Conservation (phyloP, 176 grass and related monocot species). For the Saccharum spontaneum region DNA sequence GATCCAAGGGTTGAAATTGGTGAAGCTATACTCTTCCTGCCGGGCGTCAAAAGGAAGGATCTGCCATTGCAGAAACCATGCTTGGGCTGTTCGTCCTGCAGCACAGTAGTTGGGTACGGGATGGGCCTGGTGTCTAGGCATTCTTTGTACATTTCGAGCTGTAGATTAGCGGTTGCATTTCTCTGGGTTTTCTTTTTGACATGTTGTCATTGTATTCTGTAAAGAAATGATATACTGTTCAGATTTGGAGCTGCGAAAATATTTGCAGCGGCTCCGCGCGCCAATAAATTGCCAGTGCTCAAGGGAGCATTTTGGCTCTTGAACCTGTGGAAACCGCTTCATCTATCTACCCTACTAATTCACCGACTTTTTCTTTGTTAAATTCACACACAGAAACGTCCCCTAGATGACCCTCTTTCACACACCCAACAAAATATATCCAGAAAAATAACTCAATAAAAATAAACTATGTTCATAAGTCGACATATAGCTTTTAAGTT, state of each 20-base stretch:
- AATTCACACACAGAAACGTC: too few species aligned
- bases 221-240: slow-evolving; percentile 23
- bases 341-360: too few species aligned
- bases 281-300: slow-evolving; percentile 11
- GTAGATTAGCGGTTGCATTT: slow-evolving; percentile 24
- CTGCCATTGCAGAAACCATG: slow-evolving; percentile 21
- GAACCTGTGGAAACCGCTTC: neutral
- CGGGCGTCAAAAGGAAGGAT: neutral
- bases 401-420: too few species aligned
- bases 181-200: slow-evolving; percentile 7
- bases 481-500: too few species aligned
- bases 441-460: too few species aligned
- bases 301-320: neutral
- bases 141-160: slow-evolving; percentile 39
- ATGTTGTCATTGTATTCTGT: slow-evolving; percentile 33
- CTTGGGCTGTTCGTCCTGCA: slow-evolving; percentile 7
- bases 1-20: slow-evolving; percentile 4
- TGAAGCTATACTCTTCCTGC: neutral
- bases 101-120: neutral
- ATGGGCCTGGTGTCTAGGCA: slow-evolving; percentile 29
- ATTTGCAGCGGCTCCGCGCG: slow-evolving; percentile 29
- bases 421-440: too few species aligned
- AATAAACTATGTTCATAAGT: too few species aligned
- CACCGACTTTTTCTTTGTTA: too few species aligned
- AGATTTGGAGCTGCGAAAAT: slow-evolving; percentile 27